Evolutionary conservation across 306 rosid genomes (phyloP).

Genomic region (Purshia tridentata): DNA sequence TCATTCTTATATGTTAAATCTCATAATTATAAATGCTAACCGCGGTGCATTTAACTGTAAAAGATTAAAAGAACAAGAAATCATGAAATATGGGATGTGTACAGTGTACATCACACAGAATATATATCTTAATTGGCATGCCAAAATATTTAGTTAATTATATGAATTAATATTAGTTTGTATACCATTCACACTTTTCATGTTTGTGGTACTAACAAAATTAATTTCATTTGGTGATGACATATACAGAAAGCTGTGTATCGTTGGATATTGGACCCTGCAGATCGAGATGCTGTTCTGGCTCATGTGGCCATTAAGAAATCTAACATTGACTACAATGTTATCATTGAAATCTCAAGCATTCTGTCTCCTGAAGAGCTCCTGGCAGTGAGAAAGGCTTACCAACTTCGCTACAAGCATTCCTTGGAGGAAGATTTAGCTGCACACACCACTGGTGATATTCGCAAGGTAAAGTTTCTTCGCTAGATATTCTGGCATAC

Average conservation of each 20-base stretch:
- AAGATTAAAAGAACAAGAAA: no score
- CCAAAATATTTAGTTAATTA: no score
- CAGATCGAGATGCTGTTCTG: constrained; percentile 69
- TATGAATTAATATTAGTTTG: background rate
- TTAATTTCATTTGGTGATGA: background rate
- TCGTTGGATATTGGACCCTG: constrained; percentile 72
- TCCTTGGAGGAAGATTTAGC: constrained; percentile 89
- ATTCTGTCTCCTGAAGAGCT: constrained; percentile 65
- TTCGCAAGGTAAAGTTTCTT: constrained; percentile 59
- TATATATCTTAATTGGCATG: no score
- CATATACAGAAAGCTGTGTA: constrained; percentile 64
- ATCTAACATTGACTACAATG: constrained; percentile 34
- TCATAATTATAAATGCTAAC: no score
- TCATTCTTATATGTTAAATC: no score
- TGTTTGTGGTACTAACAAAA: background rate
- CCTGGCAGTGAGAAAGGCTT: constrained; percentile 58
- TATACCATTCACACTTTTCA: background rate
- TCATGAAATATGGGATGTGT: no score
- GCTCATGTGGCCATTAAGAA: constrained; percentile 58
- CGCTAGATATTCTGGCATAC: background rate
- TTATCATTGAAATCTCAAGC: constrained; percentile 56
- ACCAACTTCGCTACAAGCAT: constrained; percentile 66
- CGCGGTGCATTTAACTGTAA: no score
- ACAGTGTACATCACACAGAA: no score
- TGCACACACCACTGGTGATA: constrained; percentile 57